Evolutionary conservation across 306 rosid genomes (phyloP), one percentile per base, ranked within the genome.

Genomic region (Lathyrus tuberosus): DNA sequence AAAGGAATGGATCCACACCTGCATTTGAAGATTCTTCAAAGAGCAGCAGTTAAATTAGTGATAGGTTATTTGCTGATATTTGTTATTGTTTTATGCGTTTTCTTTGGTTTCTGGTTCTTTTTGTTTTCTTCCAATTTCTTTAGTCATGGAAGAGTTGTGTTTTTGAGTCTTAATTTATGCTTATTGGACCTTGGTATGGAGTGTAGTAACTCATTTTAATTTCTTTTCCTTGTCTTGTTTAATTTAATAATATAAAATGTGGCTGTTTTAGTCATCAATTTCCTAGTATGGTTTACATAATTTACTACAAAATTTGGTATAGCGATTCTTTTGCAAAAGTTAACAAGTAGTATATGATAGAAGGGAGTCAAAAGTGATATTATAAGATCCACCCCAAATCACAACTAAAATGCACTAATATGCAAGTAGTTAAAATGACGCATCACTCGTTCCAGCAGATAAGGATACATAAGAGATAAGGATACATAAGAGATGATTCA

Each of bases 11-110:
- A 70, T 65, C 65, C 26, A 67, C 56, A 17, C 6, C 69, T 66
- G 49, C 69, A 66, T 74, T 38, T 66, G 86, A 74, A 71, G 67
- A 71, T 71, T 75, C 83, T 62, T 54, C 80, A 0, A 61, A 67
- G 62, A 76, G 62, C 60, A 76, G 62, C 60, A 51, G 72, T 73
- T 71, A 53, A 65, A 76, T 49, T 57, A 46, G 46, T 67, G 18
- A 20, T 11, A 48, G 49, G 49, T 41, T 0, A 11, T 60, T 69
- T 44, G 65, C 59, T 62, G 47, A 38, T 61, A 75, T 71, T 70
- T 46, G 3, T 54, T 15, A 64, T 43, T 4, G 43, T 24, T 38
- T 35, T 9, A n/a, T n/a, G 37, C 17, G 26, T 20, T 12, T 6
- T 41, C 3, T 6, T 30, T 64, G 49, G 40, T 41, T 48, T 46